Conservation (phyloP, 1,139 yeast genomes). For the Citeromyces hawaiiensis region DNA sequence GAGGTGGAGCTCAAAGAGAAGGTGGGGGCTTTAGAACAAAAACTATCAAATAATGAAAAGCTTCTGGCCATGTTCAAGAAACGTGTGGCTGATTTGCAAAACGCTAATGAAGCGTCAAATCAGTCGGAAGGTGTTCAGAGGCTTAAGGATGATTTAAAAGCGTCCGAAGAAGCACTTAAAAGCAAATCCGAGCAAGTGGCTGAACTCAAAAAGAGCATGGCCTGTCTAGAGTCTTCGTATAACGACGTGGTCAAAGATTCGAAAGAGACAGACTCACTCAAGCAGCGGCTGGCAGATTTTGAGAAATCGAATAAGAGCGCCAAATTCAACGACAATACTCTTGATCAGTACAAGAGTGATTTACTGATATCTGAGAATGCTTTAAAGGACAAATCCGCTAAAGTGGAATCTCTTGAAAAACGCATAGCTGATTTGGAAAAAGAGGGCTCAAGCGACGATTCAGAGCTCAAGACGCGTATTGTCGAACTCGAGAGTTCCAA, state of each 20-base stretch:
- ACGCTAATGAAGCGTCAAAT: constrained; percentile 4
- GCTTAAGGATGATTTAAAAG: background rate
- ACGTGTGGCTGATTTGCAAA: constrained; percentile 4
- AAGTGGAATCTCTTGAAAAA: no score
- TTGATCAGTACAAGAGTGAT: constrained; percentile 1
- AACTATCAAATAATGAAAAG: background rate
- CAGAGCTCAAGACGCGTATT: constrained; percentile 5
- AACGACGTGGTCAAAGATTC: no score
- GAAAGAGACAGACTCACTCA: no score
- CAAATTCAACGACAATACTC: no score
- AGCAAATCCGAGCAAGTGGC: constrained; percentile 3
- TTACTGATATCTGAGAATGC: no score
- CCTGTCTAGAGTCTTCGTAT: background rate
- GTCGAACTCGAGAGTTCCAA: constrained; percentile 13
- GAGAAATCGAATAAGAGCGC: no score
- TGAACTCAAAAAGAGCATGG: background rate
- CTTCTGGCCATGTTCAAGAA: no score
- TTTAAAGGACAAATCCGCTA: no score
- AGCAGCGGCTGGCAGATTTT: no score
- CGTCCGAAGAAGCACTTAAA: constrained; percentile 1
- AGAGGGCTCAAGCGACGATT: no score
- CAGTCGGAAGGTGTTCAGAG: constrained; percentile 6
- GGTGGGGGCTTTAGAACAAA: constrained; percentile 3
- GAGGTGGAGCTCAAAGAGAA: constrained; percentile 1
- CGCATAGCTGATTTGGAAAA: no score